Conservation (phyloP, 2,329 filamentous ascomycete genomes). For the Alternaria arbusti region DNA sequence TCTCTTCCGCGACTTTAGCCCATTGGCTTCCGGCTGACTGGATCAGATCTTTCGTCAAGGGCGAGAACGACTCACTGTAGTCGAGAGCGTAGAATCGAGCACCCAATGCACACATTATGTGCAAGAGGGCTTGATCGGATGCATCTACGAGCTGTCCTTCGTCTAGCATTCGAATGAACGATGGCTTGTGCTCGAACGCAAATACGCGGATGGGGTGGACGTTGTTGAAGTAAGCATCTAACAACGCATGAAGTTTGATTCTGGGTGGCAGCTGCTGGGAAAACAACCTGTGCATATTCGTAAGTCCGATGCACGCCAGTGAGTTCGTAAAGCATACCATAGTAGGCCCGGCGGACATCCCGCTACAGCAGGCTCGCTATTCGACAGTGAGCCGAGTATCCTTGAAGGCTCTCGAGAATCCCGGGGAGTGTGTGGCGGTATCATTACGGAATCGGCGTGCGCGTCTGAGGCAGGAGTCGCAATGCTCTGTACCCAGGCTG, state of each 20-base stretch:
- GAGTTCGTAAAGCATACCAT: slow-evolving; percentile 20
- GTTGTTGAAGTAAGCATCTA: slow-evolving; percentile 43
- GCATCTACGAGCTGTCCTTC: slow-evolving; percentile 37
- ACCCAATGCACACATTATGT: slow-evolving; percentile 43
- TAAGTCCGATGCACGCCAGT: neutral
- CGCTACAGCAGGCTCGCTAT: slow-evolving; percentile 11
- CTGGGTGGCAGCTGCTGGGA: slow-evolving; percentile 30
- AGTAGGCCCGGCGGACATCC: slow-evolving; percentile 31
- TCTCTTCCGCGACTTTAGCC: slow-evolving; percentile 41
- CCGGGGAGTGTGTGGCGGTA: slow-evolving; percentile 22
- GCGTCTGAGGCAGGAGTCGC: slow-evolving; percentile 18
- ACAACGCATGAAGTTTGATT: slow-evolving; percentile 30
- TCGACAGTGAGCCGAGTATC: slow-evolving; percentile 4
- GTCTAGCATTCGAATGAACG: slow-evolving; percentile 43
- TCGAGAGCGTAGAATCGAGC: slow-evolving; percentile 40
- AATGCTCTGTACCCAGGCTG: slow-evolving; percentile 41
- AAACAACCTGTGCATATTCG: slow-evolving; percentile 25
- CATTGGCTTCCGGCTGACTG: slow-evolving; percentile 42
- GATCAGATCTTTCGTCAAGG: slow-evolving; percentile 36
- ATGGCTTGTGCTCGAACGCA: slow-evolving; percentile 41
- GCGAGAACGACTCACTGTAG: slow-evolving; percentile 36
- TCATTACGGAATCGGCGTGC: slow-evolving; percentile 13
- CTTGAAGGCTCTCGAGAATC: slow-evolving; percentile 16
- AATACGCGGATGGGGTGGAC: slow-evolving; percentile 37
- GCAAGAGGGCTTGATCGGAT: slow-evolving; percentile 37